Evolutionary conservation across 495 filamentous ascomycete species (phyloP).

Genomic region (Aspergillus olivimuriae): DNA sequence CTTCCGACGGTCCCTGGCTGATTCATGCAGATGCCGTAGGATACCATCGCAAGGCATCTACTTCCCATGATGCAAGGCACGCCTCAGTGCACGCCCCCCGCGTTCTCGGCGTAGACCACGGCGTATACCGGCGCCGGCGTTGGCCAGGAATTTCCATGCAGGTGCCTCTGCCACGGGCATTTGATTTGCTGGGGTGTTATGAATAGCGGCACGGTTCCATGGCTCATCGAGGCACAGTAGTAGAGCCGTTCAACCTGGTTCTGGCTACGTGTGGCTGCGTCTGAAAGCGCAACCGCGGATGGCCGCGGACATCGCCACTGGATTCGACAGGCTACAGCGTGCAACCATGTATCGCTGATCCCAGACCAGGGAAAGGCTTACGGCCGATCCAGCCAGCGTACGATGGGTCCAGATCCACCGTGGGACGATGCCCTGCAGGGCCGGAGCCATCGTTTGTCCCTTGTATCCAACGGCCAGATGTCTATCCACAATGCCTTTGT

Average conservation of each 20-base stretch:
- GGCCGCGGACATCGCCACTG: slow-evolving; percentile 3
- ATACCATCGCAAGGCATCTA: not conserved
- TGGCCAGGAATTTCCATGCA: too few species aligned
- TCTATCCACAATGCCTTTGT: slow-evolving; percentile 9
- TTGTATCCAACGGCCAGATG: slow-evolving; percentile 1
- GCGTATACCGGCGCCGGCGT: too few species aligned
- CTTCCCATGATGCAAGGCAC: not conserved
- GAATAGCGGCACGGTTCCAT: not conserved
- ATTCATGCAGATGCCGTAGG: not conserved
- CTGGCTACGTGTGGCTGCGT: slow-evolving; percentile 1
- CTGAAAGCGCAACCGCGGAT: not conserved
- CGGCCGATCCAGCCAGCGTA: slow-evolving; percentile 8
- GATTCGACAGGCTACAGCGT: slow-evolving; percentile 6
- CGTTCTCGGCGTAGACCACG: not conserved
- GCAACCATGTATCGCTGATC: slow-evolving; percentile 11
- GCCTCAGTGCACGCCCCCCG: not conserved
- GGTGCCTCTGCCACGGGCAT: too few species aligned
- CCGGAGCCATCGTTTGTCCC: slow-evolving; percentile 7
- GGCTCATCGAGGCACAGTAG: not conserved
- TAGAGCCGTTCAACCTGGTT: not conserved
- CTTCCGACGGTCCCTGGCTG: too few species aligned
- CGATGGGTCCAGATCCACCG: slow-evolving; percentile 15
- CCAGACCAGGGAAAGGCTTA: slow-evolving; percentile 11
- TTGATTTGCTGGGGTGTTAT: not conserved
- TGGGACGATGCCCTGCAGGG: slow-evolving; percentile 10